These are phyloP conservation scores for Venustampulla echinocandica DNA, from an alignment of 495 filamentous ascomycete genomes.

Conservation along the genomic window DNA sequence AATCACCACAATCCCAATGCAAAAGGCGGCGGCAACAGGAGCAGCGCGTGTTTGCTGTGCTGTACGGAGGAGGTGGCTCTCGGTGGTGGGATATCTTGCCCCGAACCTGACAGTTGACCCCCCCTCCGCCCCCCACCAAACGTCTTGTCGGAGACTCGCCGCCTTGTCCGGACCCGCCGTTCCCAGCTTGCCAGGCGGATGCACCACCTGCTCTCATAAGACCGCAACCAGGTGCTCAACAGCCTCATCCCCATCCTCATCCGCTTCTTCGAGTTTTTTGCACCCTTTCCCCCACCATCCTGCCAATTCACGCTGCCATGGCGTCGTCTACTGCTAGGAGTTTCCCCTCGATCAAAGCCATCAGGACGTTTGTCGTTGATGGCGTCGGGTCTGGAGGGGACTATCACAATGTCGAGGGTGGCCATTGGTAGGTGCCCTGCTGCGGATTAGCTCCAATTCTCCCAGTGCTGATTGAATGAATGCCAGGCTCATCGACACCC, in stretches of 20 bases:
- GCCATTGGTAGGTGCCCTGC: conserved; percentile 59
- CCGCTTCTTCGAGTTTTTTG: neutral
- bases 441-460: neutral
- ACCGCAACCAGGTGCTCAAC: too few species aligned
- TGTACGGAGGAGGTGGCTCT: too few species aligned
- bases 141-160: too few species aligned
- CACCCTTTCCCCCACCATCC: neutral
- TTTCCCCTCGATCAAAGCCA: conserved; percentile 68
- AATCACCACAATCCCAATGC: too few species aligned
- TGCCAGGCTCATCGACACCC: conserved; percentile 74
- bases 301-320: conserved; percentile 21
- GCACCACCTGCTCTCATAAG: too few species aligned
- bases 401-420: conserved; percentile 91
- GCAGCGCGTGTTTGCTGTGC: too few species aligned
- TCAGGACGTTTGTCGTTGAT: conserved; percentile 73
- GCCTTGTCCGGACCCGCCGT: too few species aligned
- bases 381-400: conserved; percentile 83
- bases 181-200: too few species aligned
- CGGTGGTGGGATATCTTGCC: too few species aligned
- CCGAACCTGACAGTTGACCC: too few species aligned
- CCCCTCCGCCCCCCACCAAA: too few species aligned
- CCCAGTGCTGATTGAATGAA: neutral
- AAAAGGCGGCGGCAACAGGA: too few species aligned
- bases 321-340: conserved; percentile 31
- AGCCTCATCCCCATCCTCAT: neutral